Evolutionary conservation across 1,284 basidiomycete species (phyloP), one percentile per base, ranked within the genome.

Genomic region (Rhodofomes roseus): DNA sequence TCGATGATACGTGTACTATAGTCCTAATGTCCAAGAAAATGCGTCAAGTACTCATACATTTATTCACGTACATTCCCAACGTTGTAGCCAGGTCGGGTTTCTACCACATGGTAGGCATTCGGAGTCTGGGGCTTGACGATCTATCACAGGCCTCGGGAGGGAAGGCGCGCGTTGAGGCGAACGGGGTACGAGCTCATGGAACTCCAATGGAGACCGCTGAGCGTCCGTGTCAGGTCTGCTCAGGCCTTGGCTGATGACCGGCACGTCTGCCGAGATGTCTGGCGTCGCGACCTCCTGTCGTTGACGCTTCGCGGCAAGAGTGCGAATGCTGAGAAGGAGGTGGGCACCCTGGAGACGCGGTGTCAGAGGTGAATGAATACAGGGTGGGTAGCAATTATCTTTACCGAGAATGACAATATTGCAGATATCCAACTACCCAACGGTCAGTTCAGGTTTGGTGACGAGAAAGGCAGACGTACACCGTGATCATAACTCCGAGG

Each of bases 321-420:
- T 20, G 39, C 62, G 62, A 18, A 63, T 34, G 43, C 56, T 61
- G 23, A 63, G 55, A 20, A 63, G 53, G 34, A 63, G 57, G 57
- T 61, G 60, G 20, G 62, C 36, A n/a, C 62, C 62, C 62, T 63
- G 55, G 2, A 43, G 11, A 29, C 2, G 16, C 16, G 7, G 22
- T 29, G 23, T 40, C 58, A 46, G 34, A n/a, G 20, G 27, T 20
- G 6, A 18, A 39, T 29, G 8, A 23, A n/a, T 23, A 31, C 31
- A 29, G n/a, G 11, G 8, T 12, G 25, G 2, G 31, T 16, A 14
- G 27, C 14, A 16, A 40, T 31, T 2, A 2, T 27, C 31, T 56
- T 48, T 46, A 63, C 62, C 36, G 62, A 55, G 31, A 56, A 61
- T 12, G 62, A 63, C 51, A 57, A 52, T 46, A 59, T 59, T 14